Conservation (phyloP, 179 eudicot species). For the Amaranthus tricolor region DNA sequence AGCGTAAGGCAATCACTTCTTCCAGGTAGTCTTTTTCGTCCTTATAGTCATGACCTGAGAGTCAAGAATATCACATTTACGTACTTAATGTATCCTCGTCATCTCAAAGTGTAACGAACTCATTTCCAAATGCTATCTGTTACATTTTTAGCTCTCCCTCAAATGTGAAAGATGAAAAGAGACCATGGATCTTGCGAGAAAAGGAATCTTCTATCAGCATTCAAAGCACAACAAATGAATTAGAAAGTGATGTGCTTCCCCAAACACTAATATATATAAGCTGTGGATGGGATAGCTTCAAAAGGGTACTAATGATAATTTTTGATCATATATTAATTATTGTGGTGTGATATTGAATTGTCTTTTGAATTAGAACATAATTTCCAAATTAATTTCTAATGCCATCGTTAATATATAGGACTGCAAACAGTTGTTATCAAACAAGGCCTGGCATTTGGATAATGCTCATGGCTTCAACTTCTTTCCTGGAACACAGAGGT, state of each 20-base stretch:
- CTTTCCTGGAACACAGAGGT: constrained; percentile 98
- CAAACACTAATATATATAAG: constrained; percentile 88
- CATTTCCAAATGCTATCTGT: constrained; percentile 15
- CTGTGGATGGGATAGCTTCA: constrained; percentile 97
- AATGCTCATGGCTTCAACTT: constrained; percentile 96
- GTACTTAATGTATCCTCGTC: neutral
- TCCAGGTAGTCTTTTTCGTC: constrained; percentile 25
- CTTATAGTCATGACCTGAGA: constrained; percentile 1
- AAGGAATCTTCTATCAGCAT: constrained; percentile 65
- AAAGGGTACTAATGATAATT: constrained; percentile 47
- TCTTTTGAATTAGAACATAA: neutral
- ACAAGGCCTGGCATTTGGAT: constrained; percentile 80
- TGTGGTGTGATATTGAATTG: neutral
- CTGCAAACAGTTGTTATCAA: constrained; percentile 69
- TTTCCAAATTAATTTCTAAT: constrained; percentile 16
- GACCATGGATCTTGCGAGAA: constrained; percentile 95
- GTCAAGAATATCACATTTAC: neutral
- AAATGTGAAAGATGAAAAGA: constrained; percentile 68
- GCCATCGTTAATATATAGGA: constrained; percentile 46
- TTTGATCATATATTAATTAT: neutral
- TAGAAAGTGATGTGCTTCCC: constrained; percentile 62
- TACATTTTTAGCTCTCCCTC: constrained; percentile 41
- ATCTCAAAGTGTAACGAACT: neutral
- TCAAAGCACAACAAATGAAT: constrained; percentile 45
- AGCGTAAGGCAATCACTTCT: constrained; percentile 34